Percentiles rank a stretch among this genome's conserved stretches.
Conservation (phyloP, 179 eudicot genomes). For the Drosera spatulata region DNA sequence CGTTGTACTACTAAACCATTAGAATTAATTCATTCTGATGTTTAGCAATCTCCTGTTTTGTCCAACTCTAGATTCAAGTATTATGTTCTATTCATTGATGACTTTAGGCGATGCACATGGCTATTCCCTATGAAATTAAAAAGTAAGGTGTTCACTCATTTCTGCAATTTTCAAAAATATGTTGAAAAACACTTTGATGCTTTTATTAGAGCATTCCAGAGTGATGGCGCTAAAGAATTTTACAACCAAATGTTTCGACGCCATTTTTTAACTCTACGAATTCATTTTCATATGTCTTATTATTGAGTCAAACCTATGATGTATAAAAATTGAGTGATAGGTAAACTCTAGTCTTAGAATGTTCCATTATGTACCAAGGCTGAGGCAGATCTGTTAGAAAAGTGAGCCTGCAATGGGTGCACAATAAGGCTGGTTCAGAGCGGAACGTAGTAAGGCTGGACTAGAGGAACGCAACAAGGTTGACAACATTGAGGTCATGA, state of each 20-base stretch:
- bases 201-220: not conserved
- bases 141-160: not conserved
- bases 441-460: too few relatives aligned
- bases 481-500: too few relatives aligned
- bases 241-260: constrained; percentile 1
- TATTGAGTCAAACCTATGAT: too few relatives aligned
- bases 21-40: not conserved
- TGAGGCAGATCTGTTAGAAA: too few relatives aligned
- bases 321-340: too few relatives aligned
- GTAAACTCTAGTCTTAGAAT: too few relatives aligned
- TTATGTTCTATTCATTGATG: constrained; percentile 7
- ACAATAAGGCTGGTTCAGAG: too few relatives aligned
- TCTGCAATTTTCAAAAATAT: not conserved
- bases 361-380: too few relatives aligned
- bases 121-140: constrained; percentile 2
- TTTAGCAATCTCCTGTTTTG: not conserved
- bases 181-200: not conserved
- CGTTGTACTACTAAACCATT: not conserved
- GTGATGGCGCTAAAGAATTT: constrained; percentile 1
- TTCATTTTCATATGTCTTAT: constrained; percentile 8
- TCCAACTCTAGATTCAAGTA: not conserved
- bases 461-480: too few relatives aligned
- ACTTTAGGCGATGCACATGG: constrained; percentile 4
- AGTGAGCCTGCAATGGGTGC: too few relatives aligned
- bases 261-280: not conserved